phyloP scores from a whole-genome alignment of 78 protist genomes.

The Trichosphaerium sp. region DNA sequence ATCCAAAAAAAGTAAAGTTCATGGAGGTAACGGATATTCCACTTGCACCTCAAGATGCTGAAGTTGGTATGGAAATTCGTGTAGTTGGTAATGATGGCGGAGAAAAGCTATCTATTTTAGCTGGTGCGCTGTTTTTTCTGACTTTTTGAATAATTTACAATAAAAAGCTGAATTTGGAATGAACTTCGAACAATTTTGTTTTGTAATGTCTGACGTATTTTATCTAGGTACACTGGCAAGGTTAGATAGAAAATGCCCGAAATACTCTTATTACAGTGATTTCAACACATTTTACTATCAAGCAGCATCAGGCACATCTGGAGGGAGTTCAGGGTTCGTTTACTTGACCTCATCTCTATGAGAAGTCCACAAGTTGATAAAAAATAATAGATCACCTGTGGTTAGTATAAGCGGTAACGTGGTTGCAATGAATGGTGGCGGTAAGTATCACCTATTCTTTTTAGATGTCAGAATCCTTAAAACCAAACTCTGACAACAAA shows the following conservation, averaged over 20 bases:
- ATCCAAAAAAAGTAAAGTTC: slow-evolving; percentile 9
- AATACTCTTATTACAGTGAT: slow-evolving; percentile 26
- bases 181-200: no score
- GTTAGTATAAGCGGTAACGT: slow-evolving; percentile 6
- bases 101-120: slow-evolving; percentile 38
- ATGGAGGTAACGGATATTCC: slow-evolving; percentile 13
- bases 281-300: slow-evolving; percentile 46
- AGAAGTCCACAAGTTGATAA: background rate
- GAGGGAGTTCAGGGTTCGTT: slow-evolving; percentile 13
- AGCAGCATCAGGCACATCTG: slow-evolving; percentile 27
- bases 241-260: slow-evolving; percentile 32
- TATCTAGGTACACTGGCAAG: slow-evolving; percentile 45
- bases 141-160: no score
- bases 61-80: slow-evolving; percentile 25
- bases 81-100: slow-evolving; percentile 54
- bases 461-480: no score
- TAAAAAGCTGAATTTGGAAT: no score
- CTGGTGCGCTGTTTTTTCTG: no score
- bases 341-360: background rate
- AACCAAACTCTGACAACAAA: background rate
- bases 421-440: slow-evolving; percentile 28
- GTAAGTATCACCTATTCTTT: background rate
- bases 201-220: no score
- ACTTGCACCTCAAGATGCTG: slow-evolving; percentile 13
- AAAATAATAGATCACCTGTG: slow-evolving; percentile 26